A percentile compares a stretch with the other conserved stretches of the same genome.
Conservation (phyloP, 805 yeast species). For the Blastobotrys peoriensis region DNA sequence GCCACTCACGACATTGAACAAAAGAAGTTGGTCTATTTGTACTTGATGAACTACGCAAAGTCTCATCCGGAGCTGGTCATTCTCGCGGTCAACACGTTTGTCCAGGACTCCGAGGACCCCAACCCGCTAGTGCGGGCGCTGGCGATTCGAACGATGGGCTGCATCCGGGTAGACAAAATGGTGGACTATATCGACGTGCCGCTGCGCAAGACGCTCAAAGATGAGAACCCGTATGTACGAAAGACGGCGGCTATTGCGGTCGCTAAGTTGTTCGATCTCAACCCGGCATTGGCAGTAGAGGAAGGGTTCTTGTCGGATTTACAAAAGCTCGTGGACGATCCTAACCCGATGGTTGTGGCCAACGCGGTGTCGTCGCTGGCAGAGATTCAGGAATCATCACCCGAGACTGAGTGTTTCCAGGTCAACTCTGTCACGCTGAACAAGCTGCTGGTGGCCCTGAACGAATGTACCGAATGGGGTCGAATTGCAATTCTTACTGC, state of each 20-base stretch:
- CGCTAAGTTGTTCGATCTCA: conserved; percentile 86
- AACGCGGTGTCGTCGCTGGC: conserved; percentile 82
- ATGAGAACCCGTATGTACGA: conserved; percentile 95
- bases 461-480: conserved; percentile 99
- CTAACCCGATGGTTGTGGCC: conserved; percentile 97
- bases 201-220: conserved; percentile 71
- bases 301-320: conserved; percentile 75
- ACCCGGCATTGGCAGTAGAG: conserved; percentile 73
- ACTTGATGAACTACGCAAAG: conserved; percentile 96
- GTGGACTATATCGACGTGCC: conserved; percentile 93
- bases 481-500: conserved; percentile 83
- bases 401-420: conserved; percentile 42
- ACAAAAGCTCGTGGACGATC: conserved; percentile 64
- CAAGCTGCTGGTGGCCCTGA: conserved; percentile 73
- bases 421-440: conserved; percentile 36
- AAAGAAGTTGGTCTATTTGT: conserved; percentile 89
- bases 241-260: conserved; percentile 98
- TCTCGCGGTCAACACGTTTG: conserved; percentile 94
- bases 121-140: conserved; percentile 93
- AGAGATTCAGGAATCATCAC: conserved; percentile 71
- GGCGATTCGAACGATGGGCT: conserved; percentile 98
- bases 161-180: conserved; percentile 92
- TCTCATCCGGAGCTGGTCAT: conserved; percentile 93
- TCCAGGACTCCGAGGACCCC: conserved; percentile 90
- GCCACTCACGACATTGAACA: conserved; percentile 96